These are phyloP conservation scores for Leptoxyphium fumago DNA, from an alignment of 2,329 filamentous ascomycete genomes.

Conservation along the genomic window DNA sequence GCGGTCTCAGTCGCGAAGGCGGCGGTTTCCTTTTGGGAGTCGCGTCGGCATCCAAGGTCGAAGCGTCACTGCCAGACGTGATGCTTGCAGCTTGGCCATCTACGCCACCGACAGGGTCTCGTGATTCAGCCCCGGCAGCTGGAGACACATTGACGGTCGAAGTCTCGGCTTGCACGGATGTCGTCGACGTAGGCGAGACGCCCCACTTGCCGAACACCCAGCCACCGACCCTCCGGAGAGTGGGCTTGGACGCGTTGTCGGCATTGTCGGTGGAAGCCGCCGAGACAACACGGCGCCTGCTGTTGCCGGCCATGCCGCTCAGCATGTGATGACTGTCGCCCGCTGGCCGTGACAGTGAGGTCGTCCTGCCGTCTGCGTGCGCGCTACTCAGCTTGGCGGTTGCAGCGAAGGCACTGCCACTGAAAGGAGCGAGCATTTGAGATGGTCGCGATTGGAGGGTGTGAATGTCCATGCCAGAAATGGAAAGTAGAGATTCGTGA, in stretches of 20 bases:
- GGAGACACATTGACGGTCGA: constrained; percentile 4
- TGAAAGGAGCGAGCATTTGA: constrained; percentile 49
- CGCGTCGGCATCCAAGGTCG: constrained; percentile 14
- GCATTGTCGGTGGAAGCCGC: constrained; percentile 16
- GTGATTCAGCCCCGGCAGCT: constrained; percentile 1
- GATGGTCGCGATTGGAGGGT: constrained; percentile 55
- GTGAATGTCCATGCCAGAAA: constrained; percentile 80
- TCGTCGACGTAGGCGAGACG: constrained; percentile 31
- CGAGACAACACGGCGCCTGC: constrained; percentile 6
- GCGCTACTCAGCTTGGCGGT: constrained; percentile 27
- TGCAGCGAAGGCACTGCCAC: constrained; percentile 32
- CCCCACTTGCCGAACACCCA: constrained; percentile 54
- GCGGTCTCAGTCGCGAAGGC: constrained; percentile 32
- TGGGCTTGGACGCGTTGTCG: constrained; percentile 15
- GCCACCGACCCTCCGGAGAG: constrained; percentile 43
- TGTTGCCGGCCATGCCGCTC: constrained; percentile 19
- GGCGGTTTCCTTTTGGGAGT: constrained; percentile 23
- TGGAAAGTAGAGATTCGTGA: constrained; percentile 79
- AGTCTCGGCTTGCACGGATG: constrained; percentile 1
- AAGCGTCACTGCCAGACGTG: constrained; percentile 2
- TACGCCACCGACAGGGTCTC: neutral
- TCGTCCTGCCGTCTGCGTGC: constrained; percentile 19
- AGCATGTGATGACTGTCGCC: constrained; percentile 16
- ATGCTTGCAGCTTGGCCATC: constrained; percentile 2
- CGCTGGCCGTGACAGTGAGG: constrained; percentile 25